Conservation (phyloP, 2,329 filamentous ascomycete genomes). For the Microdochium bolleyi region DNA sequence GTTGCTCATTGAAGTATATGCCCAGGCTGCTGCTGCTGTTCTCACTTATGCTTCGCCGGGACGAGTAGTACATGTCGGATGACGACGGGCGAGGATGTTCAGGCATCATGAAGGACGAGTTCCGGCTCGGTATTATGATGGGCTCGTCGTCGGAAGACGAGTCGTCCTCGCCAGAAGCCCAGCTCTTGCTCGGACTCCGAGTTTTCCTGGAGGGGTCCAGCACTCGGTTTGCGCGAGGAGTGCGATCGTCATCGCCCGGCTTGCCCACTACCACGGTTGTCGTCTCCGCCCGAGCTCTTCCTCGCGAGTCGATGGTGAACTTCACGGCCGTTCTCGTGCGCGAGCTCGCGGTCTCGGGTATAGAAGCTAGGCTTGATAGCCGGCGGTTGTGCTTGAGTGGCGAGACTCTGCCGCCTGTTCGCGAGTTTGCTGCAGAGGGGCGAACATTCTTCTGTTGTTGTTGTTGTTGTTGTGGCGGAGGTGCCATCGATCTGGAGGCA, state of each 20-base stretch:
- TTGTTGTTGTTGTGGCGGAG: conserved; percentile 17
- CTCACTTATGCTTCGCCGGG: conserved; percentile 40
- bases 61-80: conserved; percentile 23
- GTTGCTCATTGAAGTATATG: conserved; percentile 24
- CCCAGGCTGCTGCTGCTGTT: conserved; percentile 35
- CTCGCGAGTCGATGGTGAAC: conserved; percentile 56
- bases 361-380: conserved; percentile 45
- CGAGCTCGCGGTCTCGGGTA: conserved; percentile 43
- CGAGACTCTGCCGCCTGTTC: conserved; percentile 39
- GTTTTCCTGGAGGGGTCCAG: neutral
- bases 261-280: conserved; percentile 31
- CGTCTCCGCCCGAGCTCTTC: conserved; percentile 48
- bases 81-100: conserved; percentile 41
- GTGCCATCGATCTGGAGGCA: conserved; percentile 19
- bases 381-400: conserved; percentile 45
- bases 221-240: conserved; percentile 5
- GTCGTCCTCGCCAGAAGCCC: conserved; percentile 40
- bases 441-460: conserved; percentile 16
- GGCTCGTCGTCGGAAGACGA: conserved; percentile 58
- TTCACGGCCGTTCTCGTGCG: conserved; percentile 48
- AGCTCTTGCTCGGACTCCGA: conserved; percentile 18
- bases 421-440: conserved; percentile 22
- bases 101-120: conserved; percentile 48
- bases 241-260: conserved; percentile 9
- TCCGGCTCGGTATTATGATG: conserved; percentile 56